Evolutionary conservation across 2,329 filamentous ascomycete species (phyloP).

Genomic region (Fusarium odoratissimum): DNA sequence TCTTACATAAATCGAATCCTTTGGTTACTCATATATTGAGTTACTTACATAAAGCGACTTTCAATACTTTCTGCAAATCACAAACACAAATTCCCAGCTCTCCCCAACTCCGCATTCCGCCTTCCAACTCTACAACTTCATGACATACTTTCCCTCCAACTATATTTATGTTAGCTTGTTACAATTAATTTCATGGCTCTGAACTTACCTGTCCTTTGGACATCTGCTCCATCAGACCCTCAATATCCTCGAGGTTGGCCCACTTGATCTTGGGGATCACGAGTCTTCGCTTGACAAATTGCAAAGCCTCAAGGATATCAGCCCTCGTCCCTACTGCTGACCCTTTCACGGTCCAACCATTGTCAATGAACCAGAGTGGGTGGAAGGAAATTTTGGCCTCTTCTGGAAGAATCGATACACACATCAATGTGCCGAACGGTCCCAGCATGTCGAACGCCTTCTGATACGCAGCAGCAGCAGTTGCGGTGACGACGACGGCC

Average conservation of each 20-base stretch:
- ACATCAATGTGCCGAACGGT: conserved; percentile 54
- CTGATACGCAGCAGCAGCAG: conserved; percentile 49
- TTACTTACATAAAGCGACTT: no score
- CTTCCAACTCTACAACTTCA: conserved; percentile 4
- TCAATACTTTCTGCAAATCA: not conserved
- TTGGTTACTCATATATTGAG: not conserved
- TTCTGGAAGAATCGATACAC: conserved; percentile 51
- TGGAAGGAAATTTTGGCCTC: conserved; percentile 46
- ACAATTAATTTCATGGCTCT: accelerated
- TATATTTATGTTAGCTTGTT: not conserved
- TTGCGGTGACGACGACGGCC: conserved; percentile 49
- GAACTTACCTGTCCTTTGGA: conserved; percentile 27
- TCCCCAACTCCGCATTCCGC: not conserved
- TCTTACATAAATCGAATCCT: accelerated
- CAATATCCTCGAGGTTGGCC: conserved; percentile 26
- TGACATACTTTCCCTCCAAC: conserved; percentile 35
- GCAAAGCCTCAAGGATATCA: conserved; percentile 55
- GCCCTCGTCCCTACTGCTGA: conserved; percentile 52
- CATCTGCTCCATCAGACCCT: conserved; percentile 29
- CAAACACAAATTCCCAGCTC: not conserved
- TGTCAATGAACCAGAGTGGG: conserved; percentile 51
- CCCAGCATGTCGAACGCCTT: conserved; percentile 45
- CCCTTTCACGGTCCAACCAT: conserved; percentile 50
- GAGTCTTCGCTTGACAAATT: conserved; percentile 49
- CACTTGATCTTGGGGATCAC: conserved; percentile 32